phyloP scores from a whole-genome alignment of 208 protist species.

The Trypanosoma boissoni region DNA sequence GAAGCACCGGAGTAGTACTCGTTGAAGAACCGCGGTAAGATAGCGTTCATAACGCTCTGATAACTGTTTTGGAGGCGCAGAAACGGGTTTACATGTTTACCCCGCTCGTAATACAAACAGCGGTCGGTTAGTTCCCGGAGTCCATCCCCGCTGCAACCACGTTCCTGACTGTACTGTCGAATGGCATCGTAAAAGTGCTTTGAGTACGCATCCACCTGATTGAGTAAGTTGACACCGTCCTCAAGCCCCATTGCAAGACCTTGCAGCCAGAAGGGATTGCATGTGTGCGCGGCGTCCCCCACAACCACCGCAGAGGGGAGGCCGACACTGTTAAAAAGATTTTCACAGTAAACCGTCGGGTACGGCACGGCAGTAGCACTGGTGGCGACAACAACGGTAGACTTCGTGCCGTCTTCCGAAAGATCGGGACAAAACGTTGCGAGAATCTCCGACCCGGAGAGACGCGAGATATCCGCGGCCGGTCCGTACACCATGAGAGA shows the following conservation, averaged over 20 bases:
- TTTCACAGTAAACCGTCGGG: slow-evolving; percentile 84
- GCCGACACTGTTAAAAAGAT: slow-evolving; percentile 84
- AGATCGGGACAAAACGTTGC: slow-evolving; percentile 28
- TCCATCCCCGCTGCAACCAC: slow-evolving; percentile 76
- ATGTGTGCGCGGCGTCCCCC: slow-evolving; percentile 77
- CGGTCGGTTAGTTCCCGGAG: slow-evolving; percentile 82
- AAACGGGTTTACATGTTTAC: slow-evolving; percentile 77
- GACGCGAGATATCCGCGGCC: slow-evolving; percentile 38
- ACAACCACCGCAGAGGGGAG: slow-evolving; percentile 81
- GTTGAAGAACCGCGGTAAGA: slow-evolving; percentile 59
- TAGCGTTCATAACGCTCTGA: slow-evolving; percentile 61
- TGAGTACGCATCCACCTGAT: slow-evolving; percentile 82
- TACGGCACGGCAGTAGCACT: slow-evolving; percentile 25
- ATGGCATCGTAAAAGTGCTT: slow-evolving; percentile 87
- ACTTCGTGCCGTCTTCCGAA: not conserved
- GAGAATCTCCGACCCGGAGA: slow-evolving; percentile 47
- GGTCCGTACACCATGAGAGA: slow-evolving; percentile 85
- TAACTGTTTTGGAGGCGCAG: slow-evolving; percentile 82
- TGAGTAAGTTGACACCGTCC: slow-evolving; percentile 72
- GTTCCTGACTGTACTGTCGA: slow-evolving; percentile 84
- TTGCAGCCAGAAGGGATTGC: slow-evolving; percentile 87
- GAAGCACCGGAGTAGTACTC: slow-evolving; percentile 70
- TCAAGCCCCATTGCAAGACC: slow-evolving; percentile 78
- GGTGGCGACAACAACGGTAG: slow-evolving; percentile 12
- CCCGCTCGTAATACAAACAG: slow-evolving; percentile 80